Evolutionary conservation across 345 rosid genomes (phyloP).

Genomic region (Lagerstroemia speciosa): DNA sequence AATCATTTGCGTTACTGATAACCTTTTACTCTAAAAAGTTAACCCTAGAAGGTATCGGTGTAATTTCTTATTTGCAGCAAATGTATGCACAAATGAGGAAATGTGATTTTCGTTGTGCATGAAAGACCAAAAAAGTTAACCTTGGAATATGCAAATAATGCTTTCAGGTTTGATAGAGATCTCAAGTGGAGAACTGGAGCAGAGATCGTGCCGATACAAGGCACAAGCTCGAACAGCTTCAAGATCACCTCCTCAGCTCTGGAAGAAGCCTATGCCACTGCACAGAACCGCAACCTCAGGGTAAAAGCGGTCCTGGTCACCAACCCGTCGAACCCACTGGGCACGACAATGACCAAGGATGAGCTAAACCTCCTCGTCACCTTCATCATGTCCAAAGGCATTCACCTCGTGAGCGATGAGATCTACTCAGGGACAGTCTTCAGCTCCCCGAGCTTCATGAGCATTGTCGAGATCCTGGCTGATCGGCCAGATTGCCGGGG

Average conservation of each 20-base stretch:
- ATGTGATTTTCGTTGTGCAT: not conserved
- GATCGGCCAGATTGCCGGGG: constrained; percentile 21
- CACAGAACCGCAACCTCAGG: constrained; percentile 11
- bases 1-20: not conserved
- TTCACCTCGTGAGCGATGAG: constrained; percentile 82
- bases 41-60: not conserved
- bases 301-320: constrained; percentile 28
- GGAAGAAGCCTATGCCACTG: constrained; percentile 7
- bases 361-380: constrained; percentile 54
- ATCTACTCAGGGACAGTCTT: constrained; percentile 75
- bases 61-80: not conserved
- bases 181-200: constrained; percentile 53
- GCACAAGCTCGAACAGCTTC: constrained; percentile 45
- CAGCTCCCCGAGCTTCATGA: constrained; percentile 45
- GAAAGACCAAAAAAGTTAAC: not conserved
- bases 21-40: not conserved
- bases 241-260: constrained; percentile 32
- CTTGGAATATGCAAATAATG: not conserved
- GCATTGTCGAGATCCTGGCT: constrained; percentile 47
- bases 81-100: too few species aligned
- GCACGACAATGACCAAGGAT: constrained; percentile 24
- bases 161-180: constrained; percentile 47
- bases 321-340: constrained; percentile 21
- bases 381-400: constrained; percentile 35
- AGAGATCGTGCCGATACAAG: constrained; percentile 36